These are phyloP conservation scores for Penicillium diatomitis DNA, from an alignment of 495 filamentous ascomycete genomes.

Conservation along the genomic window DNA sequence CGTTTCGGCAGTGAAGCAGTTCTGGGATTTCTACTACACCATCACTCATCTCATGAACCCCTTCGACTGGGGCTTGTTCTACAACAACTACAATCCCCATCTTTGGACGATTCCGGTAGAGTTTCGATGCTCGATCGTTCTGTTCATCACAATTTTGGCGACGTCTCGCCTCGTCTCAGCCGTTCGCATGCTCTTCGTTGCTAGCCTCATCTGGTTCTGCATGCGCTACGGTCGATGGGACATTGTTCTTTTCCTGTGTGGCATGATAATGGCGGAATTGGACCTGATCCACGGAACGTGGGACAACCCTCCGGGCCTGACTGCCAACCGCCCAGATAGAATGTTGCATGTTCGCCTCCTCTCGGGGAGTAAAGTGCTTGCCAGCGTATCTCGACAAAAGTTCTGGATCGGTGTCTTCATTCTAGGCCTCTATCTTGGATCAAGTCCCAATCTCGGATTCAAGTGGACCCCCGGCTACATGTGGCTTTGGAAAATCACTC, in stretches of 20 bases:
- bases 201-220: conserved; percentile 43
- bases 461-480: conserved; percentile 38
- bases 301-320: conserved; percentile 15
- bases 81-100: conserved; percentile 55
- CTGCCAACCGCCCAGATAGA: conserved; percentile 7
- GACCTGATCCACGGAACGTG: conserved; percentile 42
- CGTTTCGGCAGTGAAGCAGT: conserved; percentile 34
- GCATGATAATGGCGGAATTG: conserved; percentile 51
- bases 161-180: conserved; percentile 40
- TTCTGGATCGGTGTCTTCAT: conserved; percentile 46
- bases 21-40: conserved; percentile 40
- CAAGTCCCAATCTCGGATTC: conserved; percentile 33
- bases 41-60: conserved; percentile 42
- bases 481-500: conserved; percentile 33
- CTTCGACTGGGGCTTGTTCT: conserved; percentile 45
- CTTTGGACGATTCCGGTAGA: conserved; percentile 70
- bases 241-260: conserved; percentile 48
- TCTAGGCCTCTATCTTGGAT: conserved; percentile 35
- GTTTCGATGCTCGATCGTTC: conserved; percentile 53
- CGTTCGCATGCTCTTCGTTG: conserved; percentile 37
- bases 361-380: conserved; percentile 18
- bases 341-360: conserved; percentile 12
- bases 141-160: conserved; percentile 52
- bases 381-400: conserved; percentile 35
- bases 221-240: conserved; percentile 52